A percentile compares a stretch with the other conserved stretches of the same genome.
phyloP scores from a whole-genome alignment of 768 basidiomycete species.

The Calocera viscosa region DNA sequence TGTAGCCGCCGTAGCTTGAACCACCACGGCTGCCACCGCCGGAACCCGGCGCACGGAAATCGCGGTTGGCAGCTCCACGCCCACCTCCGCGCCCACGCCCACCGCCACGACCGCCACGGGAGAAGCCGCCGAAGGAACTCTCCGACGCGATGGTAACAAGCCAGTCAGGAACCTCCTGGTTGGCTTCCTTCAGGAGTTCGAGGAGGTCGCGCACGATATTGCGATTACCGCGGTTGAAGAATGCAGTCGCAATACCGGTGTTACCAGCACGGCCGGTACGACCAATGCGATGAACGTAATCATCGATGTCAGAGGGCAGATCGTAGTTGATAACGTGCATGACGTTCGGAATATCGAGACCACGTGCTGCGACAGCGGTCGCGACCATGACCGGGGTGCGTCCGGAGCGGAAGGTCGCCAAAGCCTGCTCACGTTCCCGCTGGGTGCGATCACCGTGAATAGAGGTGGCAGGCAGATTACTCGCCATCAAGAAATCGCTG shows the following conservation, averaged over 20 bases:
- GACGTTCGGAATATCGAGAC: conserved; percentile 98
- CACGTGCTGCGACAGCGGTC: conserved; percentile 96
- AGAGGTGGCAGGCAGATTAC: conserved; percentile 79
- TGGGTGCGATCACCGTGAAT: conserved; percentile 98
- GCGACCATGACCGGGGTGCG: conserved; percentile 94
- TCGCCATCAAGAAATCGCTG: conserved; percentile 82
- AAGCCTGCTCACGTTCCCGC: conserved; percentile 89
- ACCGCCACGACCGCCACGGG: conserved; percentile 35
- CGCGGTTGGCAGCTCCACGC: conserved; percentile 38
- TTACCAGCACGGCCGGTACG: conserved; percentile 98
- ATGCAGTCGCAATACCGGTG: conserved; percentile 88
- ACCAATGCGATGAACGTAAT: conserved; percentile 97
- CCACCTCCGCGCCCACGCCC: conserved; percentile 42
- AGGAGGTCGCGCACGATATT: conserved; percentile 85
- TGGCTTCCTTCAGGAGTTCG: conserved; percentile 88
- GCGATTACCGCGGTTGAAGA: conserved; percentile 88
- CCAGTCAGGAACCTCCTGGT: conserved; percentile 89
- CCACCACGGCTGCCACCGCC: conserved; percentile 21
- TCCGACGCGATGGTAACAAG: conserved; percentile 78
- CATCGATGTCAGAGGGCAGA: conserved; percentile 93
- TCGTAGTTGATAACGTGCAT: conserved; percentile 99
- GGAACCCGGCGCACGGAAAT: conserved; percentile 29
- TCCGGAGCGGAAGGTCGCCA: conserved; percentile 89
- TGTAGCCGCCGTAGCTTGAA: conserved; percentile 22
- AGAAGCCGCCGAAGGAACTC: conserved; percentile 51